Conservation (phyloP, 1,284 basidiomycete species). For the Boletellus dicymbophilus region DNA sequence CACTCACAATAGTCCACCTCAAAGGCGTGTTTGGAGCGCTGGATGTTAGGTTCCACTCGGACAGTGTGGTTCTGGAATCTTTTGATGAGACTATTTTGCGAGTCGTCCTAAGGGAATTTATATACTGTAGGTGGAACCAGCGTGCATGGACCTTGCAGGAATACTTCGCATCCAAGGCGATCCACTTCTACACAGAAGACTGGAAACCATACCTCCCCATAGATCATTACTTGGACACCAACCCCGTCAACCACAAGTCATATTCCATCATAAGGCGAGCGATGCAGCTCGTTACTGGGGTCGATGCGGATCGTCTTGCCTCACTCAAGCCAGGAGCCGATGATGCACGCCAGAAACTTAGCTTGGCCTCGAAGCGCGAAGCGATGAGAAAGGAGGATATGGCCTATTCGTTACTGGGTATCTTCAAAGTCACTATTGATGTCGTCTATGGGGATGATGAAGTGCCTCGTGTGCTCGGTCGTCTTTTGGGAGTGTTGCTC, state of each 20-base stretch:
- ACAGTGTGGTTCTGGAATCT: no score
- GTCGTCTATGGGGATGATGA: conserved; percentile 10
- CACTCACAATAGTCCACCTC: conserved; percentile 15
- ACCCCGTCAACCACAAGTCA: neutral
- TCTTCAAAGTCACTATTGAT: conserved; percentile 10
- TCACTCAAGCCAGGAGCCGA: conserved; percentile 4
- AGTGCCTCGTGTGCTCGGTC: conserved; percentile 15
- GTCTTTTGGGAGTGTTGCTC: conserved; percentile 20
- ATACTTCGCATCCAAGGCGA: no score
- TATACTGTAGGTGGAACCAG: conserved; percentile 11
- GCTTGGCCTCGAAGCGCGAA: conserved; percentile 8
- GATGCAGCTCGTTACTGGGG: conserved; percentile 6
- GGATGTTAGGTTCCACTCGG: no score
- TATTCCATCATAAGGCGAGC: neutral
- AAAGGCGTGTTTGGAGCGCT: conserved; percentile 3
- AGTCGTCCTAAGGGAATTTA: conserved; percentile 1
- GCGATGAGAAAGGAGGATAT: conserved; percentile 8
- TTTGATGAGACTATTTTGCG: no score
- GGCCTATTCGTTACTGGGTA: conserved; percentile 9
- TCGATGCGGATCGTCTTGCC: neutral
- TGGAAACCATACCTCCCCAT: conserved; percentile 11
- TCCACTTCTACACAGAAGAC: no score
- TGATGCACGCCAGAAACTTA: conserved; percentile 12
- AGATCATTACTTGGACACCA: neutral
- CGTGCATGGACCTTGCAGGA: conserved; percentile 20